Percentiles rank a stretch among this genome's conserved stretches.
Conservation (phyloP, 108 stramenopile genomes). For the Cyclotella choctawhatcheeana region DNA sequence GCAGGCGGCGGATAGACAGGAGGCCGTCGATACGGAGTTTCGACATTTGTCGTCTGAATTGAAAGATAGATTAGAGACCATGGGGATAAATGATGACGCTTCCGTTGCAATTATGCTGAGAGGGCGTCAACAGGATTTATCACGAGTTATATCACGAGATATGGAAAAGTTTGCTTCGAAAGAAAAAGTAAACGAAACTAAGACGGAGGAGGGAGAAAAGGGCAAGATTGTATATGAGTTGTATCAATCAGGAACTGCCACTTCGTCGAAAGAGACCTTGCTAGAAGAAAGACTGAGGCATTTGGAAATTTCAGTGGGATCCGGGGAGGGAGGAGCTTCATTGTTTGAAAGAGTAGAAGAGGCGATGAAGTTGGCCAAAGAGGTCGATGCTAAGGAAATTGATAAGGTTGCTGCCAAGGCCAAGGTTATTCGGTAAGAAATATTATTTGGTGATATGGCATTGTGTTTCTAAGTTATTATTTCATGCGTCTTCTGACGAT, state of each 20-base stretch:
- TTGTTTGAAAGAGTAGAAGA: conserved; percentile 43
- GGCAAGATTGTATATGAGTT: conserved; percentile 47
- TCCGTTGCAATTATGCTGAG: conserved; percentile 17
- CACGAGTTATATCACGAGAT: conserved; percentile 32
- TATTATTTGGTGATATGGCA: too few species aligned
- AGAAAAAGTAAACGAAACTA: not conserved
- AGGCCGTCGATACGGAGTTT: conserved; percentile 10
- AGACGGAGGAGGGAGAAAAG: conserved; percentile 8
- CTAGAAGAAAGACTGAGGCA: conserved; percentile 45
- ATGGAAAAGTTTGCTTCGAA: conserved; percentile 29
- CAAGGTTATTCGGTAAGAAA: conserved; percentile 35
- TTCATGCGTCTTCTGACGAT: conserved; percentile 60
- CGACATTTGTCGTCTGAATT: conserved; percentile 17
- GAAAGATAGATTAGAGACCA: conserved; percentile 27
- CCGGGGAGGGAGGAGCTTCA: conserved; percentile 2
- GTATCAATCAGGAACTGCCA: not conserved
- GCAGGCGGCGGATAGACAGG: not conserved
- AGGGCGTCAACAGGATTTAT: conserved; percentile 40
- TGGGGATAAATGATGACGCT: conserved; percentile 24
- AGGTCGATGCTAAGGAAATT: conserved; percentile 38
- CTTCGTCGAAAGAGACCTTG: conserved; percentile 19
- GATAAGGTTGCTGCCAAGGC: conserved; percentile 51
- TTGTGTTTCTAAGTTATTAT: too few species aligned
- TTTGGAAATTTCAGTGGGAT: conserved; percentile 37
- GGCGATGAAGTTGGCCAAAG: conserved; percentile 30